These are phyloP conservation scores for Phanerodontia chrysosporium DNA, from an alignment of 768 basidiomycete genomes.

Conservation along the genomic window DNA sequence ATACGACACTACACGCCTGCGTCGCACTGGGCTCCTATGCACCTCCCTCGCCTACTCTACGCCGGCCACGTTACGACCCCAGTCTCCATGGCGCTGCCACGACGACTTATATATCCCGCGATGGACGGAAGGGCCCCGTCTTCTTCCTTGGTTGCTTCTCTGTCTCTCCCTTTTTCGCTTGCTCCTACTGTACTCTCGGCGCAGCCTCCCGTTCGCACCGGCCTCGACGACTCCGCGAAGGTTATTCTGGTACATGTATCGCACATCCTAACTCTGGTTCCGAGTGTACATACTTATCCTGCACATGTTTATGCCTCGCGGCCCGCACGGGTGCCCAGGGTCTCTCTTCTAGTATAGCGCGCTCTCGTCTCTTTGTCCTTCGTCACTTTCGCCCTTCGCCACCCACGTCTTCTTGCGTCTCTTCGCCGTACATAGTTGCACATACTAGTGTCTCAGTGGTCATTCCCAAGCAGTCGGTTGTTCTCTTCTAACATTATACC, in stretches of 20 bases:
- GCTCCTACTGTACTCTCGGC: not conserved
- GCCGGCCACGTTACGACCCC: not conserved
- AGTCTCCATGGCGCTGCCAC: not conserved
- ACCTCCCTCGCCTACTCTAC: not conserved
- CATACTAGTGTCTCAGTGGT: not conserved
- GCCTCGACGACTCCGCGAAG: not conserved
- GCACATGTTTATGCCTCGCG: not conserved
- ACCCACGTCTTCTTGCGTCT: not conserved
- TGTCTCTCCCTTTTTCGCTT: no score
- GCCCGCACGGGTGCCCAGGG: not conserved
- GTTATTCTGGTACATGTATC: not conserved
- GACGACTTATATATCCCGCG: not conserved
- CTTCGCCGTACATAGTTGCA: not conserved
- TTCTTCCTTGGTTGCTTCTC: not conserved
- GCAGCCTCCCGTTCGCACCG: not conserved
- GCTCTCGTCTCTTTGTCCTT: not conserved
- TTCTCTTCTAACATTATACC: constrained; percentile 1
- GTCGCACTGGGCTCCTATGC: not conserved
- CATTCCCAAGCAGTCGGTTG: not conserved
- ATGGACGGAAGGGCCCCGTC: not conserved
- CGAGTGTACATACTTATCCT: not conserved
- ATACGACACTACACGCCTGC: not conserved
- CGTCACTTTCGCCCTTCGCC: not conserved
- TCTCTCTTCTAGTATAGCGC: not conserved
- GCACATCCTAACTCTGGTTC: not conserved